Conservation (phyloP, 345 rosid species). For the Aurinia saxatilis region DNA sequence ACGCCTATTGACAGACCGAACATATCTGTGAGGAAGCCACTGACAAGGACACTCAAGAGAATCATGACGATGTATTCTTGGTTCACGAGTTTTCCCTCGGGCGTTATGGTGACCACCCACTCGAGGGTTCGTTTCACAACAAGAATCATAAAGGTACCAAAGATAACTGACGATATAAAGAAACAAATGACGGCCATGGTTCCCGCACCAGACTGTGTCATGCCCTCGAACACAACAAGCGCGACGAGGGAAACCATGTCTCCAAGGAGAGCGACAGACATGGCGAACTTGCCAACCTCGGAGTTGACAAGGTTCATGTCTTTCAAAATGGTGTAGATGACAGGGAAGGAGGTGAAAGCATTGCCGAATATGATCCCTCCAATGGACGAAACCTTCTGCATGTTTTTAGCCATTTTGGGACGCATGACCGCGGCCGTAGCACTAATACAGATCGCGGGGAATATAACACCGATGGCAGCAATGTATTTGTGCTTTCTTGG, state of each 20-base stretch:
- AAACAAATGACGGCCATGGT: slow-evolving; percentile 26
- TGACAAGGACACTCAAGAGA: slow-evolving; percentile 36
- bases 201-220: slow-evolving; percentile 30
- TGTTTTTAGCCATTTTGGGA: slow-evolving; percentile 20
- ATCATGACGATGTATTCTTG: slow-evolving; percentile 40
- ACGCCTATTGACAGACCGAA: slow-evolving; percentile 52
- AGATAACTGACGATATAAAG: slow-evolving; percentile 14
- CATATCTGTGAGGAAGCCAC: slow-evolving; percentile 58
- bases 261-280: slow-evolving; percentile 37
- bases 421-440: slow-evolving; percentile 16
- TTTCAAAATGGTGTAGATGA: slow-evolving; percentile 39
- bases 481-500: slow-evolving; percentile 37
- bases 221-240: slow-evolving; percentile 32
- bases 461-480: slow-evolving; percentile 29
- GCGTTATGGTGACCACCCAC: slow-evolving; percentile 49
- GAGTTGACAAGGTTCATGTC: slow-evolving; percentile 61
- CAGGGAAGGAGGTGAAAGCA: slow-evolving; percentile 41
- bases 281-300: slow-evolving; percentile 50
- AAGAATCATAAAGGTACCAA: slow-evolving; percentile 18
- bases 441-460: slow-evolving; percentile 16
- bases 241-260: slow-evolving; percentile 29
- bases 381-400: slow-evolving; percentile 24
- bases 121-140: slow-evolving; percentile 22
- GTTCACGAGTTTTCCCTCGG: slow-evolving; percentile 45
- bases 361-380: slow-evolving; percentile 26